Conservation (phyloP, 108 stramenopile species). For the Fragilaria radians region DNA sequence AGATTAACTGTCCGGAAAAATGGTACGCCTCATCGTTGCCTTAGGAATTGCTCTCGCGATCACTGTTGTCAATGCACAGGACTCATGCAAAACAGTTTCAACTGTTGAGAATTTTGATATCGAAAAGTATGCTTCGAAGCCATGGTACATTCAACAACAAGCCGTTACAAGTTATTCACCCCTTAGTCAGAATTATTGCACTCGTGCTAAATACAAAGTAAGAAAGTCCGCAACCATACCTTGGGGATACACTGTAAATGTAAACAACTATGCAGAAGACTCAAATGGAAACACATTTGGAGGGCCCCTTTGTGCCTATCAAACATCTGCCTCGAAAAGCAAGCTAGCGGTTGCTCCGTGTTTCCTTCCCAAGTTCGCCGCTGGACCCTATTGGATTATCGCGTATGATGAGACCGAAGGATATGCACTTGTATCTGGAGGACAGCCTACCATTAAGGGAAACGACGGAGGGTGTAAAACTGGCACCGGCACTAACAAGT, state of each 20-base stretch:
- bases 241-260: conserved; percentile 35
- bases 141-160: conserved; percentile 29
- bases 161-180: conserved; percentile 12
- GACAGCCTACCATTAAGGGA: conserved; percentile 23
- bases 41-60: too few species aligned
- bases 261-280: conserved; percentile 9
- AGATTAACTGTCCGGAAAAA: too few species aligned
- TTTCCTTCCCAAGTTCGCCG: conserved; percentile 38
- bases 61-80: too few species aligned
- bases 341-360: conserved; percentile 47
- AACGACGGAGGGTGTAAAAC: neutral
- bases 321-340: too few species aligned
- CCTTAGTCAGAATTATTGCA: too few species aligned
- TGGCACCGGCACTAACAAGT: conserved; percentile 14
- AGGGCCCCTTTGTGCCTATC: conserved; percentile 28
- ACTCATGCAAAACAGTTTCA: too few species aligned
- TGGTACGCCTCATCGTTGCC: too few species aligned
- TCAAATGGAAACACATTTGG: conserved; percentile 9
- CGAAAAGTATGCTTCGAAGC: conserved; percentile 1
- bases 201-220: too few species aligned
- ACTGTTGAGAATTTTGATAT: conserved; percentile 16
- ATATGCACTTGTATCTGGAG: conserved; percentile 43
- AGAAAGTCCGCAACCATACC: too few species aligned
- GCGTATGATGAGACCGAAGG: conserved; percentile 38
- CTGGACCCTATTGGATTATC: conserved; percentile 52